A percentile compares a stretch with the other conserved stretches of the same genome.
Evolutionary conservation across 495 filamentous ascomycete genomes (phyloP).

Genomic region (Chaetomium cochliodes): DNA sequence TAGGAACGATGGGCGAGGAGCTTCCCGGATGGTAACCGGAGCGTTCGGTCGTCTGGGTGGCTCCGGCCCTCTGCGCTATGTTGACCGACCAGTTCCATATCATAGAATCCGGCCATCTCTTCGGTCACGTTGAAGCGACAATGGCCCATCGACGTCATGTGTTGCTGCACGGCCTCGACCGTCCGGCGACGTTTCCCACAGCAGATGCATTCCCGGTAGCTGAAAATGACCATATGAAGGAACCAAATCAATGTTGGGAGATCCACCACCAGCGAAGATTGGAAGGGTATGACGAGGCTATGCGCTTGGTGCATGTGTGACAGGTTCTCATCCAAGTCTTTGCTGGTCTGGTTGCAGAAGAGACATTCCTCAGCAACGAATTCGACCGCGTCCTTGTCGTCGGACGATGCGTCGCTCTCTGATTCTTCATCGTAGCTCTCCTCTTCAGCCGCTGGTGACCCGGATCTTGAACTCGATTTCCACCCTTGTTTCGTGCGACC

Average conservation of each 20-base stretch:
- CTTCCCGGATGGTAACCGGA: slow-evolving; percentile 14
- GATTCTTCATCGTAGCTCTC: slow-evolving; percentile 7
- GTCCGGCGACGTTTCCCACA: slow-evolving; percentile 35
- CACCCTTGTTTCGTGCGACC: not conserved
- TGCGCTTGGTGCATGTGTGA: slow-evolving; percentile 41
- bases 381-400: slow-evolving; percentile 7
- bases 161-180: slow-evolving; percentile 39
- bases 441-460: not conserved
- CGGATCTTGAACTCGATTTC: not conserved
- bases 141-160: slow-evolving; percentile 40
- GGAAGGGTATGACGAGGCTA: slow-evolving; percentile 36
- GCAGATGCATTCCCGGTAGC: slow-evolving; percentile 41
- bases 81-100: slow-evolving; percentile 10
- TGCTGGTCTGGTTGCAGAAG: slow-evolving; percentile 26
- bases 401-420: slow-evolving; percentile 9
- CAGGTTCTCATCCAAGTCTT: slow-evolving; percentile 31
- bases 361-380: slow-evolving; percentile 24
- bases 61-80: slow-evolving; percentile 8
- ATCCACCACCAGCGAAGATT: slow-evolving; percentile 31
- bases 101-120: slow-evolving; percentile 38
- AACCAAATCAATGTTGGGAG: slow-evolving; percentile 37
- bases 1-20: slow-evolving; percentile 10
- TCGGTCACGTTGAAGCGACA: slow-evolving; percentile 37
- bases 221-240: slow-evolving; percentile 41
- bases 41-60: slow-evolving; percentile 19